Base-by-base conservation (phyloP, 495 filamentous ascomycete species). In the Tuber borchii region DNA sequence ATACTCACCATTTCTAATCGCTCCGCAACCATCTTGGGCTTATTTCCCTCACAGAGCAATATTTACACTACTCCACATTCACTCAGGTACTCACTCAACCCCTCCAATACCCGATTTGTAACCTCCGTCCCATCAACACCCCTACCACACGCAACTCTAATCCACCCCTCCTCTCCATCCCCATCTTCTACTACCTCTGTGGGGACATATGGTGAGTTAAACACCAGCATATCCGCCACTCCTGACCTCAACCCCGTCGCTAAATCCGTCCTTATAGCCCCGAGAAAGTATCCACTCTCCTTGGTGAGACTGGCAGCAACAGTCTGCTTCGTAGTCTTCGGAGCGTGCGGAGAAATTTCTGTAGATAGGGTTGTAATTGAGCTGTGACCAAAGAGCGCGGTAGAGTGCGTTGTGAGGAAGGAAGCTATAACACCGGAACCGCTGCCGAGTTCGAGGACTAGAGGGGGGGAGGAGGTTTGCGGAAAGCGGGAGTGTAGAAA, bases 161-260 rank as follows among this genome's bases (percentile, higher is more conserved):
- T 87, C 83, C 80, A 10, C 82, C 81, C 78, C 73, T 82, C 72
- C 80, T 84, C n/a, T n/a, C 85, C 65, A 78, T 83, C 85, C 2
- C 88, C 74, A 14, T 84, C 74, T 1, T 91, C 94, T 40, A 97
- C 80, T 22, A 89, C 88, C 22, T 88, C 85, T 1, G 93, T 94
- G 8, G 95, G 95, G 10, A 98, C 95, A 80, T 99, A 99, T 0
- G 95, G 95, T 45, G 95, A 95, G 83, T 99, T 99, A 87, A 98
- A 98, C 45, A 99, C 87, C 43, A 98, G 86, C 37, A 99, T 88
- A 82, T 98, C 95, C 0, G 97, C 89, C 48, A 82, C 81, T 4
- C 86, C 84, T 0, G 84, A 78, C 2, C 87, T 85, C 9, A 97
- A 74, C 2, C 90, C 84, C 20, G 87, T 82, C 14, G 86, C 84